Percentiles rank a stretch among this genome's conserved stretches.
Evolutionary conservation across 2,329 filamentous ascomycete species (phyloP).

Genomic region (Fusarium vanettenii): DNA sequence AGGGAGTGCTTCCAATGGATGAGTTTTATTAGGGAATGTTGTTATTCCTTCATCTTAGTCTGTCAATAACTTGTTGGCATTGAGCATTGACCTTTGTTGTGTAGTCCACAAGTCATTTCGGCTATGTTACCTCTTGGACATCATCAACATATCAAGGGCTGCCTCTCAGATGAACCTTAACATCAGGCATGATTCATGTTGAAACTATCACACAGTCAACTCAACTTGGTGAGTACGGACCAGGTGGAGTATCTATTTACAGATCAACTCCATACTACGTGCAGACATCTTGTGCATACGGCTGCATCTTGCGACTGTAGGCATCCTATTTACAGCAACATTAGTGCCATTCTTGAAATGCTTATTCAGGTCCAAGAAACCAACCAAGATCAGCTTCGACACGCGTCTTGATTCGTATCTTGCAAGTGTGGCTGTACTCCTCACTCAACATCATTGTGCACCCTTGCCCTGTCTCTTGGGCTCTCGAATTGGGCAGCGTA

Average conservation of each 20-base stretch:
- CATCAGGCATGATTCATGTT: neutral
- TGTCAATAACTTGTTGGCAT: neutral
- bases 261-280: neutral
- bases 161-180: neutral
- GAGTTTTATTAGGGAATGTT: neutral
- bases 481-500: slow-evolving; percentile 27
- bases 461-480: slow-evolving; percentile 3
- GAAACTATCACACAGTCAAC: neutral
- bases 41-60: neutral
- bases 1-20: neutral
- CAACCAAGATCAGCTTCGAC: slow-evolving; percentile 1
- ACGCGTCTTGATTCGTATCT: slow-evolving; percentile 24
- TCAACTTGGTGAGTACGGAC: neutral
- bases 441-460: slow-evolving; percentile 11
- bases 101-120: neutral
- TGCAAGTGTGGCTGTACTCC: slow-evolving; percentile 29
- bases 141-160: neutral
- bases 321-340: neutral
- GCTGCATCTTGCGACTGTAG: neutral
- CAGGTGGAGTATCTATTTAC: slow-evolving; percentile 4
- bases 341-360: neutral
- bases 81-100: neutral
- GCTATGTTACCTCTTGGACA: neutral
- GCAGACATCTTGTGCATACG: neutral
- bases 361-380: slow-evolving; percentile 2